These are phyloP conservation scores for Beauveria varroae DNA, from an alignment of 2,329 filamentous ascomycete species.

Conservation along the genomic window DNA sequence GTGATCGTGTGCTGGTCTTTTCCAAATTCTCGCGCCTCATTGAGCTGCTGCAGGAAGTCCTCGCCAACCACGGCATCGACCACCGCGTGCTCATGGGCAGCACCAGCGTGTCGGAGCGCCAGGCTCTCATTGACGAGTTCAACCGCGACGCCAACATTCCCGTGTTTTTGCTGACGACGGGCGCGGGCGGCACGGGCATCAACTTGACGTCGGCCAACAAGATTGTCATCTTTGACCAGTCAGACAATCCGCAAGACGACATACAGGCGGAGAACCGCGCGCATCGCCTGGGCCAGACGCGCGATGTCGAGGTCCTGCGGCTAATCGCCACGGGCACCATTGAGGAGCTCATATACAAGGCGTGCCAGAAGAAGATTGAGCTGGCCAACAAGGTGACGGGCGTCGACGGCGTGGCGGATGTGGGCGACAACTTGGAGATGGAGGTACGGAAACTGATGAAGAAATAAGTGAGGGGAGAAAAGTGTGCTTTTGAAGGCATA, in stretches of 20 bases:
- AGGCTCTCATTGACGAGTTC: constrained; percentile 84
- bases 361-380: constrained; percentile 88
- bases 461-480: constrained; percentile 15
- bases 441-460: constrained; percentile 38
- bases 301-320: constrained; percentile 83
- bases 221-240: constrained; percentile 92
- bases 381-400: constrained; percentile 60
- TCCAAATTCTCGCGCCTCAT: constrained; percentile 89
- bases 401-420: constrained; percentile 22
- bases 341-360: constrained; percentile 85
- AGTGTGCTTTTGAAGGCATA: neutral
- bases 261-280: constrained; percentile 97
- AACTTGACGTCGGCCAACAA: constrained; percentile 95
- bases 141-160: constrained; percentile 68
- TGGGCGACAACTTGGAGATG: constrained; percentile 31
- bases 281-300: constrained; percentile 85
- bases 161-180: constrained; percentile 88
- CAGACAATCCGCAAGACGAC: constrained; percentile 97
- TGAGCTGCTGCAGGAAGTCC: constrained; percentile 78
- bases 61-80: constrained; percentile 63
- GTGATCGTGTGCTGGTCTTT: constrained; percentile 84
- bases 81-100: constrained; percentile 83
- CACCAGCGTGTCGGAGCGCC: constrained; percentile 74
- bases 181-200: constrained; percentile 92
- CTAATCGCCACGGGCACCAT: constrained; percentile 76